Percentiles rank a stretch among this genome's conserved stretches.
Conservation (phyloP, 164 flowering plant species). For the Vitis amurensis region DNA sequence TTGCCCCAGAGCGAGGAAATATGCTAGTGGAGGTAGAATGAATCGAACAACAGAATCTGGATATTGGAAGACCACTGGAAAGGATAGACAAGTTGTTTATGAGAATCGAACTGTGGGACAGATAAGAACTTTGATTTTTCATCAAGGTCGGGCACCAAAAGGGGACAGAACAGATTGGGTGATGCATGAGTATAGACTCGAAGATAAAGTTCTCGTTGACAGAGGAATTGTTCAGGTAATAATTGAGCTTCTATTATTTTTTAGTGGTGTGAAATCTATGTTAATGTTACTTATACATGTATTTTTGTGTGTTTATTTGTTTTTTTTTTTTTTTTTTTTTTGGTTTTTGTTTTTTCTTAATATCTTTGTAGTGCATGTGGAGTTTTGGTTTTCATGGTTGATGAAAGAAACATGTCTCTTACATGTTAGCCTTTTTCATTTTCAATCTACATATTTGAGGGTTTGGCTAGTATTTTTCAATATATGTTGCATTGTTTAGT, state of each 20-base stretch:
- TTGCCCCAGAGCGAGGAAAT: constrained; percentile 73
- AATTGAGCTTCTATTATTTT: not conserved
- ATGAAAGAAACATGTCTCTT: no score
- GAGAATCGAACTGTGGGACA: constrained; percentile 48
- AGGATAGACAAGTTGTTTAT: constrained; percentile 53
- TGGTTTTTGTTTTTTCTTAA: no score
- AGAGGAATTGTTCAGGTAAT: constrained; percentile 57
- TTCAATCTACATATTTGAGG: no score
- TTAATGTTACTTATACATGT: no score
- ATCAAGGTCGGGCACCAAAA: constrained; percentile 57
- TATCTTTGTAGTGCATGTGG: no score
- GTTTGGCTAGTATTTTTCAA: no score
- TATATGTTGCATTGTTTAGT: no score
- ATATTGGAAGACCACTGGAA: constrained; percentile 90
- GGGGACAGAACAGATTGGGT: constrained; percentile 90
- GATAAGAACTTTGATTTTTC: constrained; percentile 76
- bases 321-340: no score
- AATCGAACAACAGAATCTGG: constrained; percentile 78
- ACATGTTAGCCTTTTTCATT: no score
- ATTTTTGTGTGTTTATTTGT: no score
- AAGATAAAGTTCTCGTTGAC: constrained; percentile 45
- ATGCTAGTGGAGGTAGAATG: constrained; percentile 53
- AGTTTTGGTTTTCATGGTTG: no score
- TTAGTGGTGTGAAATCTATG: not conserved
- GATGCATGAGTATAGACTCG: constrained; percentile 81